Conservation (phyloP, 2,329 filamentous ascomycete species). For the Tolypocladium amazonense region DNA sequence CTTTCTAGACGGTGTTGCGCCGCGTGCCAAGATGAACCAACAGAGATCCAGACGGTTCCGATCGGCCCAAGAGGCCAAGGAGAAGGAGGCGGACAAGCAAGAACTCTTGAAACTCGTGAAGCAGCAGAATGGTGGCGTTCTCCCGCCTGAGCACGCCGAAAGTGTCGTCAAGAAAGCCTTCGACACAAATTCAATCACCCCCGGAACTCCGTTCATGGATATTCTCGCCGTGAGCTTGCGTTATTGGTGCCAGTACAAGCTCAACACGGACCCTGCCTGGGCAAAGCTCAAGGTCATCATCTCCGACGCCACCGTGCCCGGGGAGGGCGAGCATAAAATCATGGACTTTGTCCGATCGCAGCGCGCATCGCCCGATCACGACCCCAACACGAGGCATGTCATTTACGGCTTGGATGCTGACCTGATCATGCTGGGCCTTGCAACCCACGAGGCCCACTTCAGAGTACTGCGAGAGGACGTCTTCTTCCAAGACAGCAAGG, state of each 20-base stretch:
- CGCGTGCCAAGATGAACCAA: slow-evolving; percentile 99
- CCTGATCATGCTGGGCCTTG: slow-evolving; percentile 95
- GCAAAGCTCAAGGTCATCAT: slow-evolving; percentile 95
- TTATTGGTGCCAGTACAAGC: slow-evolving; percentile 96
- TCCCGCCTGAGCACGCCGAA: slow-evolving; percentile 51
- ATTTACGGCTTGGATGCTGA: slow-evolving; percentile 97
- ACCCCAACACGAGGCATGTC: slow-evolving; percentile 94
- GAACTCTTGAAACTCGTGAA: slow-evolving; percentile 79
- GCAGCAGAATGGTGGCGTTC: slow-evolving; percentile 59
- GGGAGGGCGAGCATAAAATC: slow-evolving; percentile 98
- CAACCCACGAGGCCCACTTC: slow-evolving; percentile 95
- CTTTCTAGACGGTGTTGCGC: slow-evolving; percentile 76
- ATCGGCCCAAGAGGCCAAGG: slow-evolving; percentile 84
- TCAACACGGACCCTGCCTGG: slow-evolving; percentile 95
- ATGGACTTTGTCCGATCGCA: slow-evolving; percentile 98
- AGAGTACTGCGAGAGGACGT: slow-evolving; percentile 94
- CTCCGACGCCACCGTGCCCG: slow-evolving; percentile 93
- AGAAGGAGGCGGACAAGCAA: slow-evolving; percentile 85
- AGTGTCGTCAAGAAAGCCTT: slow-evolving; percentile 76
- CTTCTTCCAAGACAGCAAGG: slow-evolving; percentile 79
- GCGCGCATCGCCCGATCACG: slow-evolving; percentile 77
- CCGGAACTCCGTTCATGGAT: slow-evolving; percentile 98
- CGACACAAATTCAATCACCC: slow-evolving; percentile 80
- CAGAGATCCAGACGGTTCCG: slow-evolving; percentile 93
- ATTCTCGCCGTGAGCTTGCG: slow-evolving; percentile 80